Evolutionary conservation across 176 grass and related monocot genomes (phyloP), one percentile per base, ranked within the genome.

Genomic region (Cenchrus purpureus): DNA sequence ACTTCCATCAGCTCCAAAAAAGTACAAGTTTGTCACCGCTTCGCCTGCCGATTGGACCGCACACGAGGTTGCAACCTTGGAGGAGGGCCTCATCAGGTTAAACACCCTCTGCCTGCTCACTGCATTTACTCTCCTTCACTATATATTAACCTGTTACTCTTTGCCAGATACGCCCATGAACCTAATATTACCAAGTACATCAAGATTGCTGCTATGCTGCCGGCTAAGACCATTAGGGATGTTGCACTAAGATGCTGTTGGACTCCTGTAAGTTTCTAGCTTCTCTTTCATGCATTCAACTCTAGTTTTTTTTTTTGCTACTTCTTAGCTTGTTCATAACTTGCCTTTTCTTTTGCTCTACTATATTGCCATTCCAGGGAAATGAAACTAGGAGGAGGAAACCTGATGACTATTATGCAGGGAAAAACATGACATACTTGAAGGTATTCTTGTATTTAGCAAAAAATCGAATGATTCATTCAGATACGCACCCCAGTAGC

Each of bases 141-240:
- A 15, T 57, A 57, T 14, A 50, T 50, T 16, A 19, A 69, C 40
- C 40, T n/a, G 40, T 12, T 46, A 15, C 46, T 61, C 28, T 55
- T 10, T 84, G 64, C 44, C 73, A 97, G 95, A 89, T 92, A 94
- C 85, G 84, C 86, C 52, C 79, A 63, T 65, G 90, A 94, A 67
- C 88, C 86, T 52, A 97, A 70, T 57, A 92, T 97, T 66, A 92
- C 87, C 81, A 97, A 94, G 82, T 94, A 94, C 85, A 89, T 94
- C 86, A 97, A 97, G 73, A 91, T 94, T 74, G 92, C 95, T 51
- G 90, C 92, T 51, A 94, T 90, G 86, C 84, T 97, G 88, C 92
- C 88, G 61, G 79, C 87, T 29, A 97, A 84, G 80, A 94, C 92
- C 11, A 86, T 97, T 75, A 92, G 95, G 74, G 95, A 97, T 68